Base-by-base conservation (phyloP, 2,329 filamentous ascomycete species). In the Pseudogymnoascus sp. region DNA sequence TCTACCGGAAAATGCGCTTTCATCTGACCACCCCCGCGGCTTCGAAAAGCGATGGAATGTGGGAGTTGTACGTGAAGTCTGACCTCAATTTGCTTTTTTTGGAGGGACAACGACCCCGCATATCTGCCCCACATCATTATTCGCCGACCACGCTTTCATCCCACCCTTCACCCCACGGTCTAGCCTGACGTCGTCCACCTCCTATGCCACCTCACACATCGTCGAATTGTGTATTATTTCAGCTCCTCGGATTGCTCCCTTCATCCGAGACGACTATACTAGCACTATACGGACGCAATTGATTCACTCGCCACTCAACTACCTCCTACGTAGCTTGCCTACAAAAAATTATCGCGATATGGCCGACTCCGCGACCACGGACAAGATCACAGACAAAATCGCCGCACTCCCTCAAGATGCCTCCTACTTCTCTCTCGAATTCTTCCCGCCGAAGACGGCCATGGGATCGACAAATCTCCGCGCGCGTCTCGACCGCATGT, bases 361-460 rank as follows among this genome's bases (percentile, higher is more conserved):
- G 35, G 25, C 39, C n/a, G 29, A 45, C 40, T 35, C 60, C 18
- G 29, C 27, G 61, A 64, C 60, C 12, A 72, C 72, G 69, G 88
- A 92, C 78, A 94, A 90, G 77, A 92, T 97, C 73, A 96, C 91
- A 65, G 89, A 95, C 81, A 96, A 96, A 81, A 93, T 97, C 73
- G 89, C 90, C 77, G 90, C 91, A 65, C 79, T 99, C 78, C 89
- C 90, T 74, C 83, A 87, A 66, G 85, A 90, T 75, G 84, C 85
- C 67, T 86, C 84, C 73, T 97, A 94, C 80, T 96, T 96, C 77
- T 97, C 94, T 58, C 87, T 97, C 76, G 94, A 99, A 78, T 99
- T 99, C 85, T 99, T 99, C 79, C 94, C 94, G 68, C 94, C 94
- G 66, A 99, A 97, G 80, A 99, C 94, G 55, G 82, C 88, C 65